Percentiles rank a stretch among this genome's conserved stretches.
phyloP scores from a whole-genome alignment of 169 alveolate species.

The Cryptosporidium sp. region DNA sequence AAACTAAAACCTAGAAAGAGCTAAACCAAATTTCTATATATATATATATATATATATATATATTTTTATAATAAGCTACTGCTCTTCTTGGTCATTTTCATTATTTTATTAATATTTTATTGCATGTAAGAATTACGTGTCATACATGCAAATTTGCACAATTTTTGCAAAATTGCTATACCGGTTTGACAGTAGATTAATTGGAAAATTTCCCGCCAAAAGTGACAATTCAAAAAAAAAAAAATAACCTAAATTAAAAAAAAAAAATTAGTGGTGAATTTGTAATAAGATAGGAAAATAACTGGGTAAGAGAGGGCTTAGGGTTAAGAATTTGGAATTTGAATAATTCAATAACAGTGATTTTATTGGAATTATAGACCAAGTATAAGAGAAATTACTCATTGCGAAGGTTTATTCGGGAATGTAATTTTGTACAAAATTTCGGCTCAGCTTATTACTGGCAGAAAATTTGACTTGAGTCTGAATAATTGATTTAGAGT shows the following conservation, averaged over 20 bases:
- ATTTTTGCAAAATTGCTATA: neutral
- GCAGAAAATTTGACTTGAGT: neutral
- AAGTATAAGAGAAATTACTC: neutral
- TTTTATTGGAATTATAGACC: neutral
- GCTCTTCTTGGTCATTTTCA: too few species aligned
- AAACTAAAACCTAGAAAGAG: neutral
- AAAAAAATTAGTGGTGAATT: neutral
- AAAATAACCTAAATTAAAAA: neutral
- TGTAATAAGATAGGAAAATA: neutral
- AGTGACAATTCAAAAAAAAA: neutral
- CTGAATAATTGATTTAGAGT: neutral
- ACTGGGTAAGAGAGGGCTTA: neutral
- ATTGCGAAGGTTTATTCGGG: neutral
- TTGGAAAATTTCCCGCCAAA: slow-evolving; percentile 3
- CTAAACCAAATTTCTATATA: neutral
- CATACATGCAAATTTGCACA: slow-evolving; percentile 8
- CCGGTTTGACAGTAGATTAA: slow-evolving; percentile 16
- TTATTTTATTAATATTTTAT: too few species aligned
- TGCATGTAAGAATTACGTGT: neutral
- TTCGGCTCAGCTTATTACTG: neutral
- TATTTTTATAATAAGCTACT: too few species aligned
- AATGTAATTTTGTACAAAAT: neutral
- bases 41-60: too few species aligned
- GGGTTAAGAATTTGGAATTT: neutral
- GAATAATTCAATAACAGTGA: too few species aligned